These are phyloP conservation scores for Casuarina equisetifolia DNA, from an alignment of 306 rosid species.

Conservation along the genomic window DNA sequence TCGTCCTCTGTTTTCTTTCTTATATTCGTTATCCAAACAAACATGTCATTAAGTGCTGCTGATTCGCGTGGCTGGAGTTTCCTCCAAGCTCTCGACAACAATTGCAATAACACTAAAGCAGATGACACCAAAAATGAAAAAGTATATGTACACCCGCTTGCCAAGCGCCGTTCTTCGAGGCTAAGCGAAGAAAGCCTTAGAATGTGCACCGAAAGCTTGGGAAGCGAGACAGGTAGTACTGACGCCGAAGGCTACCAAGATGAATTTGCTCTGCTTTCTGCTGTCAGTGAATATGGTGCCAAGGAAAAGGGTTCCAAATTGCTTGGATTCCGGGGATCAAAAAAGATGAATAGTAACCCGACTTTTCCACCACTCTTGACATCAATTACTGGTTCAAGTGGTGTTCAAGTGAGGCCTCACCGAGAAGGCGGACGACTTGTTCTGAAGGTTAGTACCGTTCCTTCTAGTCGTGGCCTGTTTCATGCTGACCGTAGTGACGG, in stretches of 20 bases:
- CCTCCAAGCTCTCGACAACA: slow-evolving; percentile 41
- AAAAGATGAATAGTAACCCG: slow-evolving; percentile 23
- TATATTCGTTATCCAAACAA: slow-evolving; percentile 14
- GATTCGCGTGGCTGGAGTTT: slow-evolving; percentile 42
- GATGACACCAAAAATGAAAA: slow-evolving; percentile 14
- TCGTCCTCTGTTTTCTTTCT: slow-evolving; percentile 29
- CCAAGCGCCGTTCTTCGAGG: slow-evolving; percentile 37
- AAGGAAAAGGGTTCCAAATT: not conserved
- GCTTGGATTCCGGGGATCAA: slow-evolving; percentile 5
- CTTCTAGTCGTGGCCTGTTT: slow-evolving; percentile 39
- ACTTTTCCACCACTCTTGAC: slow-evolving; percentile 73
- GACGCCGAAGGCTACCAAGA: slow-evolving; percentile 25
- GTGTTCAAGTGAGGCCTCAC: slow-evolving; percentile 56
- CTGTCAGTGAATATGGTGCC: slow-evolving; percentile 3
- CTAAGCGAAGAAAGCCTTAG: slow-evolving; percentile 65
- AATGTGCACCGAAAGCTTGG: slow-evolving; percentile 79
- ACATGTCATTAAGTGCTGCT: slow-evolving; percentile 50
- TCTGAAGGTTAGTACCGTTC: slow-evolving; percentile 46
- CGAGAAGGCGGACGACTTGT: slow-evolving; percentile 75
- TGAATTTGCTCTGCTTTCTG: slow-evolving; percentile 38
- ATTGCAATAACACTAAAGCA: slow-evolving; percentile 20
- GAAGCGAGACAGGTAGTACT: slow-evolving; percentile 76
- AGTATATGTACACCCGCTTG: slow-evolving; percentile 57
- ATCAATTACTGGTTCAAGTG: slow-evolving; percentile 46
- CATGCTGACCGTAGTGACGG: slow-evolving; percentile 62